Conservation (phyloP, 2,329 filamentous ascomycete genomes). For the Curvularia lunata region DNA sequence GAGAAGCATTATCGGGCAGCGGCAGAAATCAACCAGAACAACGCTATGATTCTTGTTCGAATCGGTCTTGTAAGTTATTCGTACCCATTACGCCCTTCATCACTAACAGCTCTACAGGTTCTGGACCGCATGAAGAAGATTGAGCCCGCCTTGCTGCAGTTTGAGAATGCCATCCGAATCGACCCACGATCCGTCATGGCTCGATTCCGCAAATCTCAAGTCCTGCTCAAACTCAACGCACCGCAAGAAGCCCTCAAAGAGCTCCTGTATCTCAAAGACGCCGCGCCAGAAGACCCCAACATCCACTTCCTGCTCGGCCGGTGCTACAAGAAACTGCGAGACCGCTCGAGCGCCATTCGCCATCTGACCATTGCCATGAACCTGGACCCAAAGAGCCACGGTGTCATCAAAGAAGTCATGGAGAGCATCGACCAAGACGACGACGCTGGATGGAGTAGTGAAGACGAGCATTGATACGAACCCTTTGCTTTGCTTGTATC, state of each 20-base stretch:
- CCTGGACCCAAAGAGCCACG: constrained; percentile 93
- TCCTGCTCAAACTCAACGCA: constrained; percentile 75
- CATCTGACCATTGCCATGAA: constrained; percentile 96
- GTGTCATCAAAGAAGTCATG: constrained; percentile 95
- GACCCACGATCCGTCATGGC: constrained; percentile 82
- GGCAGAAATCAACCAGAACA: constrained; percentile 88
- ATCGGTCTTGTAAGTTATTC: constrained; percentile 74
- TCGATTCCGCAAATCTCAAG: constrained; percentile 90
- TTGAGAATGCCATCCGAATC: constrained; percentile 80
- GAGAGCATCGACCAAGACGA: constrained; percentile 84
- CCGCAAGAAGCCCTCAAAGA: constrained; percentile 78
- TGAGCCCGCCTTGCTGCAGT: constrained; percentile 78
- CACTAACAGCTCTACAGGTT: constrained; percentile 39
- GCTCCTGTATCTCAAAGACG: constrained; percentile 84
- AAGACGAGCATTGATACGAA: constrained; percentile 36
- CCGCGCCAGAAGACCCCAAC: constrained; percentile 92
- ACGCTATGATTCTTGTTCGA: constrained; percentile 89
- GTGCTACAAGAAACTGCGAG: constrained; percentile 65
- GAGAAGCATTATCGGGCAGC: constrained; percentile 91
- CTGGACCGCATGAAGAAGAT: constrained; percentile 88
- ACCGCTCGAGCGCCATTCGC: constrained; percentile 77
- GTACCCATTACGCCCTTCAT: neutral
- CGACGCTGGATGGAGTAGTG: constrained; percentile 49
- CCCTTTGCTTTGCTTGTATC: neutral
- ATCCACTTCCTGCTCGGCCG: constrained; percentile 94